phyloP scores from a whole-genome alignment of 2,329 filamentous ascomycete genomes.

The Claviceps quebecensis region DNA sequence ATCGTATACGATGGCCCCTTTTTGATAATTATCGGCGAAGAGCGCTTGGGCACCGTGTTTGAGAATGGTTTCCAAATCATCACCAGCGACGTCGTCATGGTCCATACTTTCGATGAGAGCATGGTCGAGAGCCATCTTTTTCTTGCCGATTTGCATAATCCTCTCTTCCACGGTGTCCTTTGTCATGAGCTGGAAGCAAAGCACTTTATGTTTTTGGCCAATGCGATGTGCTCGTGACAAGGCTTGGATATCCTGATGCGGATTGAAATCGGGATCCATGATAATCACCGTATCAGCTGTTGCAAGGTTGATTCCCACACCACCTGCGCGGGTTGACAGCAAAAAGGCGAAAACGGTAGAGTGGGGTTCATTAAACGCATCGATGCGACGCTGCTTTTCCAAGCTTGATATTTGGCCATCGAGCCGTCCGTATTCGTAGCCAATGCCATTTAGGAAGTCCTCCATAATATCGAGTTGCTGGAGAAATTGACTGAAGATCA shows the following conservation, averaged over 20 bases:
- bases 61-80: slow-evolving; percentile 77
- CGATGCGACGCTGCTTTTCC: slow-evolving; percentile 88
- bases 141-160: slow-evolving; percentile 88
- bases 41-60: slow-evolving; percentile 76
- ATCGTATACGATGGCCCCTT: slow-evolving; percentile 70
- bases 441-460: slow-evolving; percentile 72
- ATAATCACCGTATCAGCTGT: slow-evolving; percentile 98
- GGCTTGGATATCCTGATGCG: slow-evolving; percentile 93
- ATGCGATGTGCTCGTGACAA: slow-evolving; percentile 90
- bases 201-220: slow-evolving; percentile 87
- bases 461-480: slow-evolving; percentile 80
- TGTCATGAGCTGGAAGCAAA: slow-evolving; percentile 91
- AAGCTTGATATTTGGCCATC: slow-evolving; percentile 72
- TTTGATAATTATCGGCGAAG: slow-evolving; percentile 60
- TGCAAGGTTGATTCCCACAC: slow-evolving; percentile 93
- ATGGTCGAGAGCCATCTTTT: slow-evolving; percentile 92
- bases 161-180: slow-evolving; percentile 83
- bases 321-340: slow-evolving; percentile 84
- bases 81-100: slow-evolving; percentile 60
- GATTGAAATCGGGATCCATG: slow-evolving; percentile 92
- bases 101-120: slow-evolving; percentile 89
- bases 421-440: slow-evolving; percentile 61
- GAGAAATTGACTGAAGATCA: slow-evolving; percentile 94
- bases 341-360: slow-evolving; percentile 82
- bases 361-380: slow-evolving; percentile 76